A percentile compares a stretch with the other conserved stretches of the same genome.
phyloP scores from a whole-genome alignment of 495 filamentous ascomycete species.

The Echria macrotheca region DNA sequence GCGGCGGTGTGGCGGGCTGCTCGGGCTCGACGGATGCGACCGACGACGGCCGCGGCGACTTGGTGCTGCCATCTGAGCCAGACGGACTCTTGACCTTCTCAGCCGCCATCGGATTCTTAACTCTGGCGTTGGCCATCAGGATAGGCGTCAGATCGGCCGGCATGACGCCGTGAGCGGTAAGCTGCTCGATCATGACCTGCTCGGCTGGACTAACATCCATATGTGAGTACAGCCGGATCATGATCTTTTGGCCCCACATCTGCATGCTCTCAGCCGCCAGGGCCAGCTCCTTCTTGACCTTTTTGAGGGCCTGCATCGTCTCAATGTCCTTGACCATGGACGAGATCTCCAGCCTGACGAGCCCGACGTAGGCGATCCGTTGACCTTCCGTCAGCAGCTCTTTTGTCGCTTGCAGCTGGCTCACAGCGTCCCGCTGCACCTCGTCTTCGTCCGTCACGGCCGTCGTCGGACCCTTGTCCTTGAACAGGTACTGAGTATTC shows the following conservation, averaged over 20 bases:
- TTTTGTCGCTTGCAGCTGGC: conserved; percentile 94
- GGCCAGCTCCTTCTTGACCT: conserved; percentile 61
- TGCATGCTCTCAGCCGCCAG: conserved; percentile 69
- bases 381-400: conserved; percentile 92
- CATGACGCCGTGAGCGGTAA: conserved; percentile 84
- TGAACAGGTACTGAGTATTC: conserved; percentile 93
- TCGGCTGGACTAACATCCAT: conserved; percentile 91
- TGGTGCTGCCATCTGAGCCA: conserved; percentile 6
- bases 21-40: conserved; percentile 30
- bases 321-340: conserved; percentile 67
- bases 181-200: conserved; percentile 98
- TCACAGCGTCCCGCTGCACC: conserved; percentile 72
- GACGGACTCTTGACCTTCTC: conserved; percentile 7
- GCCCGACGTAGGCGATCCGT: conserved; percentile 91
- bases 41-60: conserved; percentile 18
- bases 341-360: conserved; percentile 71
- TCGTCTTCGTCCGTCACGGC: conserved; percentile 65
- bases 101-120: conserved; percentile 85
- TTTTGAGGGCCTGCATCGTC: conserved; percentile 47
- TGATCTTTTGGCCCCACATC: conserved; percentile 98
- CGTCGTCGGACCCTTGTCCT: conserved; percentile 52
- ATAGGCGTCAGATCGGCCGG: conserved; percentile 75
- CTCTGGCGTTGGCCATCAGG: conserved; percentile 87
- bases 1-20: conserved; percentile 49
- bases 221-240: conserved; percentile 85